Percentiles rank a stretch among this genome's conserved stretches.
Evolutionary conservation across 176 grass and related monocot species (phyloP).

Genomic region (Secale cereale): DNA sequence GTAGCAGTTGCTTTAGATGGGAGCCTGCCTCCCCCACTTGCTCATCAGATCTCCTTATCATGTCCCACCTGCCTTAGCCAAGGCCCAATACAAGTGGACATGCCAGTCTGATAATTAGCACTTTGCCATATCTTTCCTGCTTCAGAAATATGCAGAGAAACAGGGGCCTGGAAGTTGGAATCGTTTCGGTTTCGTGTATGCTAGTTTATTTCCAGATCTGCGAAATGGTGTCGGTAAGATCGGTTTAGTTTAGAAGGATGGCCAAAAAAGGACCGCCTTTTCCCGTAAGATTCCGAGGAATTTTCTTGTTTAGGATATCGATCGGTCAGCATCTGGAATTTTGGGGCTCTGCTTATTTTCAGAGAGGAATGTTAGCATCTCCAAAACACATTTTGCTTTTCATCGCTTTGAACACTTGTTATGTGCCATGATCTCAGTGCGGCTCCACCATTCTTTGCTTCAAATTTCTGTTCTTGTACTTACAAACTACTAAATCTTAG

Average conservation of each 20-base stretch:
- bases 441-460: no score
- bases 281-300: not conserved
- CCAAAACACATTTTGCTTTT: not conserved
- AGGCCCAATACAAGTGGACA: slow-evolving; percentile 31
- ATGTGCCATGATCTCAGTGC: not conserved
- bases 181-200: not conserved
- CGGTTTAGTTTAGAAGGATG: not conserved
- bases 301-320: not conserved
- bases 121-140: slow-evolving; percentile 7
- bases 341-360: not conserved
- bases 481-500: not conserved
- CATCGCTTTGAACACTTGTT: not conserved
- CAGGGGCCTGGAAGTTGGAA: not conserved
- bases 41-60: slow-evolving; percentile 17
- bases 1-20: slow-evolving; percentile 22
- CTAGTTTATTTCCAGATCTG: not conserved
- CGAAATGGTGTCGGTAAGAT: not conserved
- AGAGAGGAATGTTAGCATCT: not conserved
- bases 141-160: not conserved
- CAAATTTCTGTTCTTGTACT: not conserved
- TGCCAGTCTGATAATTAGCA: slow-evolving; percentile 25
- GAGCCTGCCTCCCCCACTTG: slow-evolving; percentile 24
- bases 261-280: not conserved
- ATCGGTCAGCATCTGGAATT: not conserved
- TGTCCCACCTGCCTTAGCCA: slow-evolving; percentile 24